phyloP scores from a whole-genome alignment of 768 basidiomycete species.

The Podaxis mareebaensis region DNA sequence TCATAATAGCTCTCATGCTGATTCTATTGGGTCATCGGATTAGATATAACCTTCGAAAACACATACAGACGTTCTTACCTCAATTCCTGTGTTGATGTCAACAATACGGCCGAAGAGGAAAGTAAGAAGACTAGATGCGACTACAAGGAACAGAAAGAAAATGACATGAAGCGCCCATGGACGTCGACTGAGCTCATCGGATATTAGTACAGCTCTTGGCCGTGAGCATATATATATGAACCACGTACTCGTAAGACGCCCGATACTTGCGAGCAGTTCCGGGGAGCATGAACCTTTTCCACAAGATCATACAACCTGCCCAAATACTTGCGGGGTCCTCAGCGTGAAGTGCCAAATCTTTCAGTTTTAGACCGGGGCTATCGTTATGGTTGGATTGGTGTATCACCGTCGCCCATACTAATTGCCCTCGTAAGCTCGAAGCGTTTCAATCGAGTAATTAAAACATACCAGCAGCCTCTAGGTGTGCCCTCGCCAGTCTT shows the following conservation, averaged over 20 bases:
- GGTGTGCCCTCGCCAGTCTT: conserved; percentile 27
- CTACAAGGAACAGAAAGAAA: conserved; percentile 33
- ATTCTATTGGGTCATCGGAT: conserved; percentile 24
- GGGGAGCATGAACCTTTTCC: conserved; percentile 32
- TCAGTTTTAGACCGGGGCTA: conserved; percentile 34
- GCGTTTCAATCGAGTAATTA: neutral
- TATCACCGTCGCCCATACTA: conserved; percentile 46
- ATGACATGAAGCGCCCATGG: conserved; percentile 38
- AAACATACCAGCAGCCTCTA: conserved; percentile 38
- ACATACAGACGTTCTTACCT: conserved; percentile 22
- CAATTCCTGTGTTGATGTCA: conserved; percentile 29
- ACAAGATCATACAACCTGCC: conserved; percentile 33
- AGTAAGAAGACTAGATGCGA: conserved; percentile 27
- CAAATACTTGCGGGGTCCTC: conserved; percentile 29
- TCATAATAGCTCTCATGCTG: conserved; percentile 35
- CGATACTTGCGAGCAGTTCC: conserved; percentile 32
- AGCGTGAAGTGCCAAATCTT: conserved; percentile 35
- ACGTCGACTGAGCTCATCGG: conserved; percentile 26
- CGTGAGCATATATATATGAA: neutral
- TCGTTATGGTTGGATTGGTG: conserved; percentile 34
- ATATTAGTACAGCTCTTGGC: neutral
- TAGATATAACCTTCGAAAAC: neutral
- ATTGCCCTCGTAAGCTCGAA: neutral
- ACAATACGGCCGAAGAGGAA: conserved; percentile 40
- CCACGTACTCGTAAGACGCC: conserved; percentile 35